A percentile compares a stretch with the other conserved stretches of the same genome.
These are phyloP conservation scores for Diaporthe ampelina DNA, from an alignment of 2,329 filamentous ascomycete genomes.

Conservation along the genomic window DNA sequence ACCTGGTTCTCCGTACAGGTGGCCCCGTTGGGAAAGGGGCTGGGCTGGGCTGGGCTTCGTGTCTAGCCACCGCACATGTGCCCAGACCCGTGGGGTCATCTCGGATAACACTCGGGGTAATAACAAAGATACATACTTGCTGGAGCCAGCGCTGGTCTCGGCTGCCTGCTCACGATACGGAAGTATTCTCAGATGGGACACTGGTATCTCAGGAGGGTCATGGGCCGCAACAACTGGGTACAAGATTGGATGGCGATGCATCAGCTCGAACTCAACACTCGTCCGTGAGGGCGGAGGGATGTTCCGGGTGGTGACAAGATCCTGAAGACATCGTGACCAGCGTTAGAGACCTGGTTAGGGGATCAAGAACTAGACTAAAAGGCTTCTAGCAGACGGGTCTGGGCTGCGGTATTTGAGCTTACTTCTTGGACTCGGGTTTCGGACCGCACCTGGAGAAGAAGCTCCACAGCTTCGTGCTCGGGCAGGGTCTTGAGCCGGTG, in stretches of 20 bases:
- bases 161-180: neutral
- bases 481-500: conserved; percentile 11
- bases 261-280: conserved; percentile 42
- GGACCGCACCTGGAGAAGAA: conserved; percentile 21
- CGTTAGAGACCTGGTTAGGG: neutral
- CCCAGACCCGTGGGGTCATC: conserved; percentile 3
- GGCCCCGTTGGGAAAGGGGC: neutral
- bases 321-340: neutral
- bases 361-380: neutral
- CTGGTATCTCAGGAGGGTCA: neutral
- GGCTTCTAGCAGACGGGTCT: neutral
- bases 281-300: conserved; percentile 25
- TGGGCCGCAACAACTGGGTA: conserved; percentile 19
- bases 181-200: neutral
- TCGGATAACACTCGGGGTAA: neutral
- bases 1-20: too few relatives aligned
- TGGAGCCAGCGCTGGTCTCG: neutral
- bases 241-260: conserved; percentile 37
- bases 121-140: neutral
- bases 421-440: neutral
- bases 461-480: conserved; percentile 30
- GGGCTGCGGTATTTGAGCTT: neutral
- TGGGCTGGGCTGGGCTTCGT: neutral
- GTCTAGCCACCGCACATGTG: neutral
- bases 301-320: conserved; percentile 1